Evolutionary conservation across 1,139 yeast species (phyloP), one percentile per base, ranked within the genome.

Genomic region (Lodderomyces margitis): DNA sequence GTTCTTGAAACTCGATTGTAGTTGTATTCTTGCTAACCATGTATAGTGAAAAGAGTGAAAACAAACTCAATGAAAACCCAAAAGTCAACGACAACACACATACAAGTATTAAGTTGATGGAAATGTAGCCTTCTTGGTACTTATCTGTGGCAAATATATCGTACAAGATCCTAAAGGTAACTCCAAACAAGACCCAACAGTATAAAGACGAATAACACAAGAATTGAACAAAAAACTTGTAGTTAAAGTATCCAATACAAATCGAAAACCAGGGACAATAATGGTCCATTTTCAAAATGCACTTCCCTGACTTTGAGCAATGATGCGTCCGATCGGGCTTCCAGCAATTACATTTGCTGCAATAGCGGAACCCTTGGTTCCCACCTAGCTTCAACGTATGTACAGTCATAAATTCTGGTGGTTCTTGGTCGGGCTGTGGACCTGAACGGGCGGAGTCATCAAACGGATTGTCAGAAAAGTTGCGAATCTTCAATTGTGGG

Each of bases 201-300:
- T 60, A 83, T 1, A 74, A 34, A 2, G 81, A 62, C 5, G 80
- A 69, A 56, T 85, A 84, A 9, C 72, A 36, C 43, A 92, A 62
- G 56, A 87, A 85, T 60, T 89, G 96, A 17, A 88, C 60, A 70
- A 57, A 91, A 55, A 68, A 78, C 62, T 87, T 86, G 55, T 87
- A 91, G 62, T 91, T 91, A 37, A 66, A 66, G 62, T 75, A 84
- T 0, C 98, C 98, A 46, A 94, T 78, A 59, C 98, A 91, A 5
- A 80, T 71, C 1, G 96, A 81, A 60, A 91, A 89, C 98, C 98
- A 92, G 0, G 98, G 98, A 59, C 98, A 92, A 62, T 87, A 95
- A 58, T 92, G 98, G 63, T 85, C 94, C 92, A 84, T 84, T 47
- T 76, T 70, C 43, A 92, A 70, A 1, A 87, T 74, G 61, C 98